Conservation (phyloP, 2,329 filamentous ascomycete species). For the Chaetomium strumarium region DNA sequence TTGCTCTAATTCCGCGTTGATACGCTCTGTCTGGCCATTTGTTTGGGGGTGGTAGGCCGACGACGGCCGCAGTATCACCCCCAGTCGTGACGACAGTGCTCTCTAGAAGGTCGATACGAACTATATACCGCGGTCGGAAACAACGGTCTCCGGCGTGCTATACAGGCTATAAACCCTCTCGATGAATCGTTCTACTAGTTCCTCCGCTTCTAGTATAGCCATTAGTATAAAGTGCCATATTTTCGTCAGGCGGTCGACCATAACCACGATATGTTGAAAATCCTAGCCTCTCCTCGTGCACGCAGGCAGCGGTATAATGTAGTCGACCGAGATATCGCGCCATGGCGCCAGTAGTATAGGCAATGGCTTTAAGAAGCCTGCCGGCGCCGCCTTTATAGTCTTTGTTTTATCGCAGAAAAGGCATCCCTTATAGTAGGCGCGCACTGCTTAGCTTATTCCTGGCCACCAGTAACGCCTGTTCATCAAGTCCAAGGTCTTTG, state of each 20-base stretch:
- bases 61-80: background rate
- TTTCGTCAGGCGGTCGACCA: background rate
- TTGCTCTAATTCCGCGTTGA: background rate
- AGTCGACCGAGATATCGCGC: background rate
- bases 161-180: background rate
- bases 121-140: background rate
- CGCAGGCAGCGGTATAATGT: background rate
- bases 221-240: background rate
- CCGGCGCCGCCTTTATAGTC: too few species aligned
- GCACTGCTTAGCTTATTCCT: background rate
- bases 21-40: background rate
- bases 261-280: background rate
- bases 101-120: background rate
- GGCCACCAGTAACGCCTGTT: background rate
- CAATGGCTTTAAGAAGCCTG: background rate
- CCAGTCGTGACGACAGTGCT: background rate
- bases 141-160: background rate
- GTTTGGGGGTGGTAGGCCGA: background rate
- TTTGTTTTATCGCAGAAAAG: background rate
- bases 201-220: background rate
- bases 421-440: background rate
- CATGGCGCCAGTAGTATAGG: background rate
- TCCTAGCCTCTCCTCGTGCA: background rate
- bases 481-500: background rate
- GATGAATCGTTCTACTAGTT: background rate